A percentile compares a stretch with the other conserved stretches of the same genome.
These are phyloP conservation scores for Talaromyces funiculosus DNA, from an alignment of 2,329 filamentous ascomycete species.

Conservation along the genomic window DNA sequence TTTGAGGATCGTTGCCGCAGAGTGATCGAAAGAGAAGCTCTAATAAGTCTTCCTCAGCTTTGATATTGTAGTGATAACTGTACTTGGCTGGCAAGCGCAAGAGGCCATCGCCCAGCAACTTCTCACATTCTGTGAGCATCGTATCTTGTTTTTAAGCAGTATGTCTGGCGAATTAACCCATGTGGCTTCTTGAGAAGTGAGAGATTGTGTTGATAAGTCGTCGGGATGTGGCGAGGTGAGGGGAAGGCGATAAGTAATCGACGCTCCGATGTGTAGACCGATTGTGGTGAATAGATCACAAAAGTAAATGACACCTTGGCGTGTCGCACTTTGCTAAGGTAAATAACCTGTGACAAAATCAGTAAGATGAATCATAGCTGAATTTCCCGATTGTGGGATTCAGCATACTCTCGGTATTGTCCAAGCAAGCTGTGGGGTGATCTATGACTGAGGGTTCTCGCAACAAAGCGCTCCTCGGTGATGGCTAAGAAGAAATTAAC, in stretches of 20 bases:
- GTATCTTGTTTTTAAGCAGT: constrained; percentile 21
- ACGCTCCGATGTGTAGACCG: neutral
- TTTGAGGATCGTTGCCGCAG: constrained; percentile 66
- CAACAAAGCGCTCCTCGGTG: constrained; percentile 13
- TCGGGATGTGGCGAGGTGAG: neutral
- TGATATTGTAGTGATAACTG: constrained; percentile 67
- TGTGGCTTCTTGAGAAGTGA: constrained; percentile 15
- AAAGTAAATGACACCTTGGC: neutral
- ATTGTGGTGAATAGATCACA: neutral
- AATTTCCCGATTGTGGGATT: neutral
- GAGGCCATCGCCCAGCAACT: constrained; percentile 76
- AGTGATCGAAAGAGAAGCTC: constrained; percentile 81
- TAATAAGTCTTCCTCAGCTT: constrained; percentile 67
- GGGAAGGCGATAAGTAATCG: constrained; percentile 2
- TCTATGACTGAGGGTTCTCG: constrained; percentile 3
- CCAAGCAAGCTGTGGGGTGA: constrained; percentile 10
- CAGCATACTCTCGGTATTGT: neutral
- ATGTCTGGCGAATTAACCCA: constrained; percentile 17
- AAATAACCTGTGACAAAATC: neutral
- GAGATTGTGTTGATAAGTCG: neutral
- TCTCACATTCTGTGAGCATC: constrained; percentile 57
- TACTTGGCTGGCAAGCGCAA: constrained; percentile 68
- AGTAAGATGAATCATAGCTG: neutral
- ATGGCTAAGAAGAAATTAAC: neutral
- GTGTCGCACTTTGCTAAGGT: neutral